phyloP scores from a whole-genome alignment of 495 filamentous ascomycete species.

The Tuber borchii region DNA sequence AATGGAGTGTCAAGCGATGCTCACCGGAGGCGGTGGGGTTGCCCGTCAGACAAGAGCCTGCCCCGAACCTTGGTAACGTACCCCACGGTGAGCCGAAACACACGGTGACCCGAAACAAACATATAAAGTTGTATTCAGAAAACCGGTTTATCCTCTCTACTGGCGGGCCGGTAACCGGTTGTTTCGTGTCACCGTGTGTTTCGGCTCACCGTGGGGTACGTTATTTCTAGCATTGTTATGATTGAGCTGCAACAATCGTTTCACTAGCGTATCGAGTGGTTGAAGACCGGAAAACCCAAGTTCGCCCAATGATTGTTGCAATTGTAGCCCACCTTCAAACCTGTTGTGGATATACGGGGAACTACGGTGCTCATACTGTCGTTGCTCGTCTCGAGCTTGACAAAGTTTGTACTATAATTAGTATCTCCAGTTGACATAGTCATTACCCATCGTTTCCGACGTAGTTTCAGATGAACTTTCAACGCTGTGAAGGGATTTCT shows the following conservation, averaged over 20 bases:
- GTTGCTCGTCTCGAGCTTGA: background rate
- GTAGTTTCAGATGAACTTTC: background rate
- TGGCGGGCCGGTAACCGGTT: too few species aligned
- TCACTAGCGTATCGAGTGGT: background rate
- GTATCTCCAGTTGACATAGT: background rate
- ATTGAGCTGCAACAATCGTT: background rate
- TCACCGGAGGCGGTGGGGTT: background rate
- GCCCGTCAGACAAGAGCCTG: background rate
- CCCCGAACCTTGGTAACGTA: background rate
- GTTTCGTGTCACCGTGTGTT: too few species aligned
- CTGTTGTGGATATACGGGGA: background rate
- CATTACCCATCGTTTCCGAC: background rate
- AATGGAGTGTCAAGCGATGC: background rate
- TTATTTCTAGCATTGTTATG: background rate
- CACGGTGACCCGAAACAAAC: too few species aligned
- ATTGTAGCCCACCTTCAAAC: background rate
- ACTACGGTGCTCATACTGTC: too few species aligned
- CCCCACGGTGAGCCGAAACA: too few species aligned
- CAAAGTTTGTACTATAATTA: background rate
- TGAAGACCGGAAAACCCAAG: background rate
- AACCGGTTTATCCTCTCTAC: too few species aligned
- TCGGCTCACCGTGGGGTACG: too few species aligned
- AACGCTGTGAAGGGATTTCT: background rate
- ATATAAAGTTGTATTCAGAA: too few species aligned
- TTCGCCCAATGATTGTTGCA: background rate